phyloP scores from a whole-genome alignment of 2,329 filamentous ascomycete species.

The Alternaria ventricosa region DNA sequence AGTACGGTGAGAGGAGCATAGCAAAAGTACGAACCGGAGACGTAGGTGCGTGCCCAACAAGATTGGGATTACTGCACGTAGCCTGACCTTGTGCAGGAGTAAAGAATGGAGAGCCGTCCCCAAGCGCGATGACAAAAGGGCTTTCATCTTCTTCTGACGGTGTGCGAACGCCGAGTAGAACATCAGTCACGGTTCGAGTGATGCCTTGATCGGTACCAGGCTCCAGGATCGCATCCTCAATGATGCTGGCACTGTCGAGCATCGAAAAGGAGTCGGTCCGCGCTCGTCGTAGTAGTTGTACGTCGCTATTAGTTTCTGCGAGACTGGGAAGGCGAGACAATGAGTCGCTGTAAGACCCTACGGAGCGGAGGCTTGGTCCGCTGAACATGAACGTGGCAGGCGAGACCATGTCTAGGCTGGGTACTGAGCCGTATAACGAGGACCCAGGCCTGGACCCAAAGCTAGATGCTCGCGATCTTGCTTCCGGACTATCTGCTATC shows the following conservation, averaged over 20 bases:
- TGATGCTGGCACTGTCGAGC: conserved; percentile 22
- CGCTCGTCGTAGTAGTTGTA: conserved; percentile 11
- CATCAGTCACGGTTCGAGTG: conserved; percentile 33
- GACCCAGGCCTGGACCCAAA: conserved; percentile 21
- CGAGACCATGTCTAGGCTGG: conserved; percentile 43
- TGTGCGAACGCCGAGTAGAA: conserved; percentile 29
- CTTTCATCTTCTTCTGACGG: conserved; percentile 25
- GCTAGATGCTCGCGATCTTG: conserved; percentile 30
- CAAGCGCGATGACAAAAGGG: conserved; percentile 8
- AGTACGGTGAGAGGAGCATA: conserved; percentile 15
- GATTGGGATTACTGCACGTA: not conserved
- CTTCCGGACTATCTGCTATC: conserved; percentile 4
- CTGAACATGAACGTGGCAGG: conserved; percentile 43
- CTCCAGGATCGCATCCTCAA: conserved; percentile 33
- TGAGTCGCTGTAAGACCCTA: conserved; percentile 28
- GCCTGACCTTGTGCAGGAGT: not conserved
- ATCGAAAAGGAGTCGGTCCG: conserved; percentile 32
- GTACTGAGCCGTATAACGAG: conserved; percentile 29
- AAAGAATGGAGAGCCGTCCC: not conserved
- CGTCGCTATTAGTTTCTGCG: conserved; percentile 22
- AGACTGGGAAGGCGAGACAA: conserved; percentile 27
- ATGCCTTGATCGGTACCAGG: conserved; percentile 24
- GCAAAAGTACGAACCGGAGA: not conserved
- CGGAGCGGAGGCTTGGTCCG: conserved; percentile 38
- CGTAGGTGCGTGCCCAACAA: not conserved